Evolutionary conservation across 1,139 yeast genomes (phyloP).

Genomic region (Candida sp.): DNA sequence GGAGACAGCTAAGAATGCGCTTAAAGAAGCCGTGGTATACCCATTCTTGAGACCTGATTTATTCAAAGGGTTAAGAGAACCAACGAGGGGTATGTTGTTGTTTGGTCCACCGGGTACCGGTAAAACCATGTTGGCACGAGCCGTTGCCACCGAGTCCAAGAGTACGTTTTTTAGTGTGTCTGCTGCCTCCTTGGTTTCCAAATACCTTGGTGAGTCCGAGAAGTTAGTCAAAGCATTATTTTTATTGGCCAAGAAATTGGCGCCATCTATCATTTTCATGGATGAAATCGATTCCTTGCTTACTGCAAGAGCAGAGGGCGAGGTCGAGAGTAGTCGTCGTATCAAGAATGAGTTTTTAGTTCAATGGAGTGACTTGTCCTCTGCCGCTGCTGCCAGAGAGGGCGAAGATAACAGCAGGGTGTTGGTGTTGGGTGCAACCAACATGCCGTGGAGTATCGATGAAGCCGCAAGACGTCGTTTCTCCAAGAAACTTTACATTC

Average conservation of each 20-base stretch:
- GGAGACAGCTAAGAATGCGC: slow-evolving; percentile 85
- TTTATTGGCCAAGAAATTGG: slow-evolving; percentile 79
- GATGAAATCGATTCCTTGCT: slow-evolving; percentile 87
- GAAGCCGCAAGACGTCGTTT: slow-evolving; percentile 98
- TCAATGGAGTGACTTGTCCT: slow-evolving; percentile 94
- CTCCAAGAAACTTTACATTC: slow-evolving; percentile 92
- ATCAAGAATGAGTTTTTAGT: slow-evolving; percentile 94
- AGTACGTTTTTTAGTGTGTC: slow-evolving; percentile 94
- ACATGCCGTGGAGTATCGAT: slow-evolving; percentile 97
- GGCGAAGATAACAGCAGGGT: slow-evolving; percentile 72
- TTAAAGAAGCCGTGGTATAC: slow-evolving; percentile 96
- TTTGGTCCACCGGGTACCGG: slow-evolving; percentile 99
- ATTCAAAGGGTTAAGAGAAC: slow-evolving; percentile 91
- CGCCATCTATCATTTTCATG: slow-evolving; percentile 87
- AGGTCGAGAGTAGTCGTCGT: slow-evolving; percentile 89
- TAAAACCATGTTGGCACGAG: slow-evolving; percentile 96
- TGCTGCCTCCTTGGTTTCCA: slow-evolving; percentile 91
- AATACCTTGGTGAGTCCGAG: slow-evolving; percentile 93
- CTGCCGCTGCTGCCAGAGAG: slow-evolving; percentile 87
- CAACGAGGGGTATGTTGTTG: slow-evolving; percentile 93
- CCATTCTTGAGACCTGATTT: slow-evolving; percentile 95
- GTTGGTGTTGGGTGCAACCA: slow-evolving; percentile 93
- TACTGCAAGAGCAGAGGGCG: slow-evolving; percentile 87
- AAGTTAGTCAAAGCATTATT: slow-evolving; percentile 91
- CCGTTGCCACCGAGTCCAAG: slow-evolving; percentile 96